phyloP scores from a whole-genome alignment of 2,329 filamentous ascomycete genomes.

The Fusarium setosum region DNA sequence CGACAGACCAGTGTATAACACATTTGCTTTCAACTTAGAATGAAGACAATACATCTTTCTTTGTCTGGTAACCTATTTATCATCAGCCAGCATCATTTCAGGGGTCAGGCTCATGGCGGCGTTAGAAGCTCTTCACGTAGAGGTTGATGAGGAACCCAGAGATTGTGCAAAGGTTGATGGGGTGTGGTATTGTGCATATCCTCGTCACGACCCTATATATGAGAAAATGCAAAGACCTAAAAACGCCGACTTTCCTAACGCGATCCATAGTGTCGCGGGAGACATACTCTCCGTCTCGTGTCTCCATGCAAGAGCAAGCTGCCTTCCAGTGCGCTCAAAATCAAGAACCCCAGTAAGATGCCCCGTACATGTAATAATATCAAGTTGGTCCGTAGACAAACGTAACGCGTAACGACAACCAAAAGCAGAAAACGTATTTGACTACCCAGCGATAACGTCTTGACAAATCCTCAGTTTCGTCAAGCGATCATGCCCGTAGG shows the following conservation, averaged over 20 bases:
- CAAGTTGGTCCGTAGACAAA: constrained; percentile 12
- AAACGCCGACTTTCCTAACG: constrained; percentile 29
- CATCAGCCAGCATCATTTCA: not conserved
- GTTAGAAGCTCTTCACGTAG: not conserved
- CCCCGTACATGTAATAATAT: constrained; percentile 11
- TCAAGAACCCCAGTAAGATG: constrained; percentile 21
- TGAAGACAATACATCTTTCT: constrained; percentile 1
- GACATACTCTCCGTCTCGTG: constrained; percentile 19
- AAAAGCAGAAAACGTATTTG: not conserved
- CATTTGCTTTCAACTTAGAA: not conserved
- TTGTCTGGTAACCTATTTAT: not conserved
- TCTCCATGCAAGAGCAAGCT: constrained; percentile 29
- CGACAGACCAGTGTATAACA: too few species aligned
- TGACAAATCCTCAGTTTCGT: not conserved
- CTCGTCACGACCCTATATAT: constrained; percentile 19
- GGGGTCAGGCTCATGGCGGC: not conserved
- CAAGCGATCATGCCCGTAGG: not conserved
- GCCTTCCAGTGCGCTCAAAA: constrained; percentile 18
- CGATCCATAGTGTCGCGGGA: constrained; percentile 20
- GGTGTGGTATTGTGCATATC: constrained; percentile 12
- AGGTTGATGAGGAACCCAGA: not conserved
- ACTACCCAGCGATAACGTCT: not conserved
- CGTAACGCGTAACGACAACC: not conserved
- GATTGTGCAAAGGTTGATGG: not conserved
- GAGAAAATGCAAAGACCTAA: not conserved